Evolutionary conservation across 495 filamentous ascomycete species (phyloP).

Genomic region (Xylaria flabelliformis): DNA sequence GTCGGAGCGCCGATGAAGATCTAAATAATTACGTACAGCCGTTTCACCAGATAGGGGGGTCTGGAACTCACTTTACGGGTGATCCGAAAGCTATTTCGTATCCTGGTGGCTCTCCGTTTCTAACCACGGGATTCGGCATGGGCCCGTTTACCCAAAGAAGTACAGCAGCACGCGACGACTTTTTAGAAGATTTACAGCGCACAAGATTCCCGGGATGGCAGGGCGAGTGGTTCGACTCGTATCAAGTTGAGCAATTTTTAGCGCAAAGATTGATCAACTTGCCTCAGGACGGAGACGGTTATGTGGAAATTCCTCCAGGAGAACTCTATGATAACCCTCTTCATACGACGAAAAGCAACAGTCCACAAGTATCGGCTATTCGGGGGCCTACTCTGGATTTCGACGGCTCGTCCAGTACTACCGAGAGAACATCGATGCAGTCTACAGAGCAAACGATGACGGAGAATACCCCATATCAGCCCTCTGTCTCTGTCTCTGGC

Average conservation of each 20-base stretch:
- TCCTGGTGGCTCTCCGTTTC: slow-evolving; percentile 38
- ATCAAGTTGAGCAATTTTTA: slow-evolving; percentile 76
- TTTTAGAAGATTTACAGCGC: slow-evolving; percentile 46
- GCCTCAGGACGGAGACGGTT: slow-evolving; percentile 55
- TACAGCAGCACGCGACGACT: slow-evolving; percentile 39
- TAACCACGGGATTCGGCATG: slow-evolving; percentile 50
- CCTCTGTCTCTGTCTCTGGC: slow-evolving; percentile 19
- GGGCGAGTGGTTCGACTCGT: slow-evolving; percentile 76
- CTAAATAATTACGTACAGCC: slow-evolving; percentile 68
- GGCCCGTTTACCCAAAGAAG: slow-evolving; percentile 49
- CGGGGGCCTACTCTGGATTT: neutral
- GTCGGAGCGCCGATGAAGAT: slow-evolving; percentile 48
- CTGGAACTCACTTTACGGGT: slow-evolving; percentile 65
- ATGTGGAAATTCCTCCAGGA: slow-evolving; percentile 52
- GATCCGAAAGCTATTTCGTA: slow-evolving; percentile 35
- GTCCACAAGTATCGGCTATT: slow-evolving; percentile 16
- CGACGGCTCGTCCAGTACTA: neutral
- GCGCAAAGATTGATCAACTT: slow-evolving; percentile 63
- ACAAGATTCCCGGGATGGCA: slow-evolving; percentile 58
- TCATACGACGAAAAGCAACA: slow-evolving; percentile 17
- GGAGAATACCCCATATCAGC: neutral
- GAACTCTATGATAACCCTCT: slow-evolving; percentile 37
- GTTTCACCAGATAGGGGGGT: slow-evolving; percentile 70
- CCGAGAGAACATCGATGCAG: neutral
- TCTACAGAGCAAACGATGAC: neutral